phyloP scores from a whole-genome alignment of 2,329 filamentous ascomycete species.

The Zymoseptoria pseudotritici region DNA sequence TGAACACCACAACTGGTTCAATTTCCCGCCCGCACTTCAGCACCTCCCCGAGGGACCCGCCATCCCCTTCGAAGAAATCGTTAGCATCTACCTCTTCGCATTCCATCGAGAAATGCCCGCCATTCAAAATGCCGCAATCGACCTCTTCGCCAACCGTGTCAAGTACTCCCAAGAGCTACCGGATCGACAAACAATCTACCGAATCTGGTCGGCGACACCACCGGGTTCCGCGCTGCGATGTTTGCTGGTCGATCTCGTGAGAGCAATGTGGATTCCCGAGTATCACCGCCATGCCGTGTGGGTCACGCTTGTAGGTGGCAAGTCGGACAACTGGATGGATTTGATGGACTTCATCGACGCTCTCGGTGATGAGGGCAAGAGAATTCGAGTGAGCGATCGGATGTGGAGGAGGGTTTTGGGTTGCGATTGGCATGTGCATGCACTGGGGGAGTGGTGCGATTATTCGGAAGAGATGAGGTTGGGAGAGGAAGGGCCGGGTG shows the following conservation, averaged over 20 bases:
- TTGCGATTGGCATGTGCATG: constrained; percentile 12
- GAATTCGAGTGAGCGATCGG: constrained; percentile 3
- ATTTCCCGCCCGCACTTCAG: background rate
- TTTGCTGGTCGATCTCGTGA: constrained; percentile 8
- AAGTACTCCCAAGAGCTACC: constrained; percentile 5
- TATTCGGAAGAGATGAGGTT: background rate
- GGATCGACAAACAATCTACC: constrained; percentile 6
- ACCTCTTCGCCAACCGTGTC: constrained; percentile 8
- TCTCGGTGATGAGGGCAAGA: background rate
- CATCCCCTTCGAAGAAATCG: constrained; percentile 9
- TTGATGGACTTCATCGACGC: background rate
- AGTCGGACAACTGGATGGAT: constrained; percentile 4
- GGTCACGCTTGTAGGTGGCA: constrained; percentile 4
- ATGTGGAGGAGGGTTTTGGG: constrained; percentile 1
- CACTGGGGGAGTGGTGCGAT: background rate
- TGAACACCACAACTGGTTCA: background rate
- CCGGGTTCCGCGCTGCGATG: constrained; percentile 5
- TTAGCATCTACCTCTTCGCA: constrained; percentile 11
- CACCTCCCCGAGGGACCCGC: background rate
- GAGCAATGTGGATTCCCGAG: constrained; percentile 9
- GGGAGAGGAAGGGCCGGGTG: background rate
- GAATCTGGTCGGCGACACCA: constrained; percentile 8
- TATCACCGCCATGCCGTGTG: constrained; percentile 3
- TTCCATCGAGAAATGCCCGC: constrained; percentile 7
- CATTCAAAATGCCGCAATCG: constrained; percentile 10